Evolutionary conservation across 2,329 filamentous ascomycete species (phyloP), one percentile per base, ranked within the genome.

Genomic region (Iodosphaeria phyllophila): DNA sequence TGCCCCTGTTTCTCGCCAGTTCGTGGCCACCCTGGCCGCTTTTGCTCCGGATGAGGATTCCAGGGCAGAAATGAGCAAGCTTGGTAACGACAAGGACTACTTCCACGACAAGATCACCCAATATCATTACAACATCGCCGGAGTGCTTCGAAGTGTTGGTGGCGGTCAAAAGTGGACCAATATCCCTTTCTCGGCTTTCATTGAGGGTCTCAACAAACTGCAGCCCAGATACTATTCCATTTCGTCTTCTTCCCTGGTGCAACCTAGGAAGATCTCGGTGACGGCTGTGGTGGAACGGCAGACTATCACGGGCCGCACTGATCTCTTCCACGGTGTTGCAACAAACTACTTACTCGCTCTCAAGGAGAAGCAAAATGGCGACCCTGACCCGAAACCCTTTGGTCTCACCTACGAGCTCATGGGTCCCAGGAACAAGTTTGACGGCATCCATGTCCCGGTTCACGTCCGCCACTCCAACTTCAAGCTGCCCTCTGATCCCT

Each of bases 151-250:
- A 35, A 64, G 60, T 25, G 64, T 89, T 33, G 64, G 71, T 39
- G 72, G 74, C 17, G 72, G 75, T 24, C 58, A 78, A 50, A 70
- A 70, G 30, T 98, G 89, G 78, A 58, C 68, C 27, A 73, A 71
- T 27, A 72, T 93, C 28, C 91, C 89, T 10, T 95, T 98, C 56
- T 92, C 89, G 6, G 73, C 84, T 40, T 73, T 95, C 40, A 83
- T 98, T 36, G 89, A 98, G 60, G 78, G 82, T 35, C 53, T 98
- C 32, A 79, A 74, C 53, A 95, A 93, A 60, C 71, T 98, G 29
- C 89, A 98, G 51, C 86, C 89, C 19, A 80, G 89, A 24, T 98
- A 95, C 63, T 98, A 98, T 60, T 98, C 91, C 24, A 98, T 98
- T 50, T 98, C 89, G 3, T 98, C 91, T 1, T 95, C 89, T 1